Percentiles rank a stretch among this genome's conserved stretches.
phyloP scores from a whole-genome alignment of 768 basidiomycete genomes.

The Lyophyllum atratum region DNA sequence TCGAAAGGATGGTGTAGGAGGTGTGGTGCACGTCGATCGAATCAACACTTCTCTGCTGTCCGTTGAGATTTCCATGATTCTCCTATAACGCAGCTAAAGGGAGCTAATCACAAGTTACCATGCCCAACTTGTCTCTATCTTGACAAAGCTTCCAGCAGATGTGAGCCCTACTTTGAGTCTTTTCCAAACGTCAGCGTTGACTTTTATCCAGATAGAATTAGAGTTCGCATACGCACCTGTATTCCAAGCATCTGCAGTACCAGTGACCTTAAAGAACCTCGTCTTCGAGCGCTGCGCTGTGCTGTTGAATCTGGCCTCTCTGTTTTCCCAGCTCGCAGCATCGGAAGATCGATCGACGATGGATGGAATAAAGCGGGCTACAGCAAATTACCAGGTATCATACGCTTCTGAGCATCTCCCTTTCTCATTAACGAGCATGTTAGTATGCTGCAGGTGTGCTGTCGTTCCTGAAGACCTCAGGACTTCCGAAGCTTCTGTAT shows the following conservation, averaged over 20 bases:
- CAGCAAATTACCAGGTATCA: constrained; percentile 66
- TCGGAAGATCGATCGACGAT: constrained; percentile 66
- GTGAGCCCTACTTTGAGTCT: constrained; percentile 37
- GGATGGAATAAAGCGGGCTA: constrained; percentile 86
- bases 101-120: constrained; percentile 66
- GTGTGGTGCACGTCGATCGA: constrained; percentile 56
- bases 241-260: constrained; percentile 58
- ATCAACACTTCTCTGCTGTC: constrained; percentile 59
- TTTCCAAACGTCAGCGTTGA: neutral
- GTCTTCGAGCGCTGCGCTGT: constrained; percentile 78
- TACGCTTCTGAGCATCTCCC: neutral
- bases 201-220: constrained; percentile 57
- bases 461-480: constrained; percentile 57
- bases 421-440: neutral
- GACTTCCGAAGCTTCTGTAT: constrained; percentile 51
- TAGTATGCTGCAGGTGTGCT: constrained; percentile 74
- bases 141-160: constrained; percentile 83
- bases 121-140: constrained; percentile 81
- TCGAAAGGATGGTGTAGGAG: constrained; percentile 55
- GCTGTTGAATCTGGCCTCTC: constrained; percentile 83
- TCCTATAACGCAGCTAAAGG: constrained; percentile 7
- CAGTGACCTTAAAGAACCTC: constrained; percentile 72
- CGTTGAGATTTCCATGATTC: constrained; percentile 25
- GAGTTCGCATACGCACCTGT: constrained; percentile 73
- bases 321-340: constrained; percentile 81